Conservation (phyloP, 768 basidiomycete genomes). For the Termitomyces eurrhizus region DNA sequence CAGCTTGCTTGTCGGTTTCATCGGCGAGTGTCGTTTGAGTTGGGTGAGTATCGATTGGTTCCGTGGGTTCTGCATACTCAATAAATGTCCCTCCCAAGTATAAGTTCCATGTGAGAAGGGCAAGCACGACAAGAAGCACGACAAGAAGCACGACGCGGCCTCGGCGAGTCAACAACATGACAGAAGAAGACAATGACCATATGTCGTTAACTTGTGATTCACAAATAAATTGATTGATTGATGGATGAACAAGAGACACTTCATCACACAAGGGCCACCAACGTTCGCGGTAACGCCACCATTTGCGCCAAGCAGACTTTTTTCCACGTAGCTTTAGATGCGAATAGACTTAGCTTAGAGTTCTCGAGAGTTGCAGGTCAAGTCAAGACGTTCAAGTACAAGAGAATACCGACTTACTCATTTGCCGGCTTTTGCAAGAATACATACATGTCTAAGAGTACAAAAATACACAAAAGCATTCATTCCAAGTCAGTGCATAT, state of each 20-base stretch:
- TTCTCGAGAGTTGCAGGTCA: not conserved
- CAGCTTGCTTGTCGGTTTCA: not conserved
- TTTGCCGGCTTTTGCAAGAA: not conserved
- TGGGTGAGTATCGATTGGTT: not conserved
- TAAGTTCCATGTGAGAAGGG: slow-evolving; percentile 9
- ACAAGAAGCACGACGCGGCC: slow-evolving; percentile 6
- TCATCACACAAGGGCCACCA: no score
- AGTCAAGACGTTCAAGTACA: not conserved
- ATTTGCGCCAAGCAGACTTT: not conserved
- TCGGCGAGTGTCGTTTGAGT: not conserved
- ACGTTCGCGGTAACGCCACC: not conserved
- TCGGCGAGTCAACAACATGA: slow-evolving; percentile 7
- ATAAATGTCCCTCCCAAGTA: not conserved
- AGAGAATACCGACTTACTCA: not conserved
- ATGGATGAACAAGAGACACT: not conserved
- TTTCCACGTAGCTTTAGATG: slow-evolving; percentile 1
- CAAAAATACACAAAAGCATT: not conserved
- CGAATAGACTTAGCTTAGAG: not conserved
- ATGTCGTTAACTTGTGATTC: not conserved
- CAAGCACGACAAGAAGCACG: not conserved
- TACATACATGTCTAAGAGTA: slow-evolving; percentile 1
- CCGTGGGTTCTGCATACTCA: not conserved
- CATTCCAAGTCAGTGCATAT: slow-evolving; percentile 19
- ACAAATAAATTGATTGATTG: not conserved
- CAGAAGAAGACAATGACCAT: no score